Evolutionary conservation across 257 asterid genomes (phyloP).

Genomic region (Prunella vulgaris): DNA sequence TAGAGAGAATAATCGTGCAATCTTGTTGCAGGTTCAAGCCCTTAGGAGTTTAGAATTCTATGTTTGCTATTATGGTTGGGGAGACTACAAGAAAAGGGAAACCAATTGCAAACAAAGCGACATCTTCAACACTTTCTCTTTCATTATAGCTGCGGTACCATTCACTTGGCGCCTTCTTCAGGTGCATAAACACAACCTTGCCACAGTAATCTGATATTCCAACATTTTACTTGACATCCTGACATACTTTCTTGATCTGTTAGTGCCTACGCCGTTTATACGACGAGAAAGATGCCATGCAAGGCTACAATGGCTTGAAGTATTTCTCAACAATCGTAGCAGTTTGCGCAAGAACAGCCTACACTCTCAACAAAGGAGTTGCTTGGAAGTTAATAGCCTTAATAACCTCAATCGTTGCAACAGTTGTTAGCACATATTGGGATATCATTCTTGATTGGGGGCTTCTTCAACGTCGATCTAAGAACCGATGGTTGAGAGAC

Average conservation of each 20-base stretch:
- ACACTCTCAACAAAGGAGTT: constrained; percentile 21
- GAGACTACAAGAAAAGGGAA: constrained; percentile 42
- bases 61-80: constrained; percentile 60
- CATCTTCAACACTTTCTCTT: constrained; percentile 39
- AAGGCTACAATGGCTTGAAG: constrained; percentile 50
- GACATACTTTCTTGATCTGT: not conserved
- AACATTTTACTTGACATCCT: not conserved
- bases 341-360: constrained; percentile 45
- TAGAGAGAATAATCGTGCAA: too few species aligned
- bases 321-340: constrained; percentile 44
- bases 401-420: constrained; percentile 36
- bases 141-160: constrained; percentile 44
- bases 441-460: constrained; percentile 66
- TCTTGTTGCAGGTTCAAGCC: too few species aligned
- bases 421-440: constrained; percentile 46
- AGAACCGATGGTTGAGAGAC: constrained; percentile 58
- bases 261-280: constrained; percentile 51
- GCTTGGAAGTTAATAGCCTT: constrained; percentile 41
- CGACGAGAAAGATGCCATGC: constrained; percentile 47
- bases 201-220: not conserved
- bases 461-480: constrained; percentile 39
- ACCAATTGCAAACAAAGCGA: constrained; percentile 33
- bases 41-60: constrained; percentile 54
- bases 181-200: constrained; percentile 20
- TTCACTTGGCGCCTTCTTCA: constrained; percentile 47